A percentile compares a stretch with the other conserved stretches of the same genome.
phyloP scores from a whole-genome alignment of 345 rosid genomes.

The Mercurialis annua region DNA sequence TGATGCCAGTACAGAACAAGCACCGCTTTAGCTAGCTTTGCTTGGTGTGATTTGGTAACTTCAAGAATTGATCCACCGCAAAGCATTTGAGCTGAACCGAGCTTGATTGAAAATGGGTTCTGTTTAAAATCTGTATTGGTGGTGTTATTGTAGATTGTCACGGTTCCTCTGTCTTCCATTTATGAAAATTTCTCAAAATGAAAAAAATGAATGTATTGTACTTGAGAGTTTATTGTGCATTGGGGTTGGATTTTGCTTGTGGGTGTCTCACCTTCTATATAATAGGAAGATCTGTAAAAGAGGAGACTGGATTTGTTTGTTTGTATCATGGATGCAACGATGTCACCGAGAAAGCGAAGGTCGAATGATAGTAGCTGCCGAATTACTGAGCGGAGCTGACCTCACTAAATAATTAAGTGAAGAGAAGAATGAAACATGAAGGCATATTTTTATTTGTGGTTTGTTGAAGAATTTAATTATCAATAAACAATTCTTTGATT shows the following conservation, averaged over 20 bases:
- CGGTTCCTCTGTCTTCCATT: slow-evolving; percentile 32
- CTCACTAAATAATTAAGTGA: too few relatives aligned
- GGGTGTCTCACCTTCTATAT: background rate
- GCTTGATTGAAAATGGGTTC: slow-evolving; percentile 26
- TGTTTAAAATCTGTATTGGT: slow-evolving; percentile 19
- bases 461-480: too few relatives aligned
- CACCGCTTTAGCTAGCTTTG: slow-evolving; percentile 30
- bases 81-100: slow-evolving; percentile 26
- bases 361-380: too few relatives aligned
- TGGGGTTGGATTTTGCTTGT: background rate
- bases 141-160: slow-evolving; percentile 23
- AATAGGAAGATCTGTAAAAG: background rate
- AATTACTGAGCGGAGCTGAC: too few relatives aligned
- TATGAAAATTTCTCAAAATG: slow-evolving; percentile 21
- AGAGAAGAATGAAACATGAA: too few relatives aligned
- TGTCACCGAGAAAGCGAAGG: too few relatives aligned
- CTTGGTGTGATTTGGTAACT: slow-evolving; percentile 23
- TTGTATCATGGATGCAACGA: too few relatives aligned
- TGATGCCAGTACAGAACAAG: slow-evolving; percentile 21
- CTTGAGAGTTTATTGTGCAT: background rate
- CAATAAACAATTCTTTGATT: too few relatives aligned
- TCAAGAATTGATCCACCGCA: slow-evolving; percentile 32
- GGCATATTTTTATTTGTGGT: too few relatives aligned
- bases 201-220: too few relatives aligned
- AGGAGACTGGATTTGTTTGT: background rate